Conservation (phyloP, 192 early-diverging fungal genomes). For the Backusella australiensis region DNA sequence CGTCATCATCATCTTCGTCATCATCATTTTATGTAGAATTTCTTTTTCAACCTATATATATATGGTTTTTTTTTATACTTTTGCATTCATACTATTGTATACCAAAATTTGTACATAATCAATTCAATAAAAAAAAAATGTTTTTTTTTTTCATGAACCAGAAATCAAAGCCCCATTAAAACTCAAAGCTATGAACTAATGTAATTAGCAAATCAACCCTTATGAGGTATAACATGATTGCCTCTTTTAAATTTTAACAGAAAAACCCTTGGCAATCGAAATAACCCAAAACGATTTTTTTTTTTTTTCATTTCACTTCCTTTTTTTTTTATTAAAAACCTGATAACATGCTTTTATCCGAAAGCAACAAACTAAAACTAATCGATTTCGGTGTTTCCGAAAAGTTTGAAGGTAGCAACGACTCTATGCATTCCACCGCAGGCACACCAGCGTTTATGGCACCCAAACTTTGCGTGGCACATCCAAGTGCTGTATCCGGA, state of each 20-base stretch:
- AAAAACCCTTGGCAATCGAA: neutral
- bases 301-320: neutral
- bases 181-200: neutral
- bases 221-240: neutral
- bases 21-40: neutral
- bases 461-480: neutral
- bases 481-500: neutral
- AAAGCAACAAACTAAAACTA: neutral
- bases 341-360: neutral
- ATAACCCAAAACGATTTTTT: neutral
- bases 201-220: neutral
- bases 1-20: neutral
- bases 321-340: neutral
- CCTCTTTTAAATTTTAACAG: neutral
- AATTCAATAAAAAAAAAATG: neutral
- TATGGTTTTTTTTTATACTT: too few relatives aligned
- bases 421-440: neutral
- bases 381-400: neutral
- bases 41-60: too few relatives aligned
- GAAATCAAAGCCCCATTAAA: neutral
- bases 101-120: neutral
- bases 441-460: neutral
- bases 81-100: neutral
- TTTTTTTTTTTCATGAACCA: neutral
- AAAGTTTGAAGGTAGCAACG: neutral